These are phyloP conservation scores for Exutisphaerella laricina DNA, from an alignment of 2,329 filamentous ascomycete species.

Conservation along the genomic window DNA sequence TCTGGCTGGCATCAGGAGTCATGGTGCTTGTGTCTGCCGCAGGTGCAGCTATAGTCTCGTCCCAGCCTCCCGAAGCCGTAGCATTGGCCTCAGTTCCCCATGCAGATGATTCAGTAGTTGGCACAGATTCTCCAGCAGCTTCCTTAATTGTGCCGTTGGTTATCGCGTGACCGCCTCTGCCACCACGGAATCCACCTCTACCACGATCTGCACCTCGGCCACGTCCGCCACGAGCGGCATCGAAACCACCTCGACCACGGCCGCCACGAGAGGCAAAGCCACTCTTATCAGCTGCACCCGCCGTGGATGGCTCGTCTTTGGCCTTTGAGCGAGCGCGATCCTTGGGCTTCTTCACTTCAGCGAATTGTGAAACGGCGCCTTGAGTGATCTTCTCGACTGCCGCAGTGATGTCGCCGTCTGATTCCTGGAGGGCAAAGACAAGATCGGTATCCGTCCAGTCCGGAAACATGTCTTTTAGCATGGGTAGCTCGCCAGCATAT, in stretches of 20 bases:
- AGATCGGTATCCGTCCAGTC: constrained; percentile 95
- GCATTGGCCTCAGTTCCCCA: constrained; percentile 50
- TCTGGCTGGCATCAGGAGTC: constrained; percentile 28
- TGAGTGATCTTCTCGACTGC: constrained; percentile 75
- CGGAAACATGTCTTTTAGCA: constrained; percentile 88
- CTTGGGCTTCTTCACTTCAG: constrained; percentile 77
- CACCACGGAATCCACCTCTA: constrained; percentile 50
- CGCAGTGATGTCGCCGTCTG: constrained; percentile 65
- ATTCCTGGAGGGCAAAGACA: constrained; percentile 86
- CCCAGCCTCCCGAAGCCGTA: constrained; percentile 22
- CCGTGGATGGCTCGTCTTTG: constrained; percentile 54
- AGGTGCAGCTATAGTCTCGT: constrained; percentile 16
- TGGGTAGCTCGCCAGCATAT: constrained; percentile 70
- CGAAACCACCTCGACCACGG: constrained; percentile 41
- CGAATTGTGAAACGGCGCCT: constrained; percentile 76
- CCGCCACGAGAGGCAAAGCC: constrained; percentile 39
- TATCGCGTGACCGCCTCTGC: constrained; percentile 55
- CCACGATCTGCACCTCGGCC: constrained; percentile 57
- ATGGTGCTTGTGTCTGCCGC: constrained; percentile 16
- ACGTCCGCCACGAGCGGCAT: constrained; percentile 53
- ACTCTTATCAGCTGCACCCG: constrained; percentile 47
- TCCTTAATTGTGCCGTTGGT: constrained; percentile 58
- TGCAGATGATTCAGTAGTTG: constrained; percentile 63
- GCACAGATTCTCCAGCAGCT: constrained; percentile 52
- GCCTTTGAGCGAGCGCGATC: constrained; percentile 65